Evolutionary conservation across 73 alveolate genomes (phyloP).

Genomic region (Paraurostyla sp.): DNA sequence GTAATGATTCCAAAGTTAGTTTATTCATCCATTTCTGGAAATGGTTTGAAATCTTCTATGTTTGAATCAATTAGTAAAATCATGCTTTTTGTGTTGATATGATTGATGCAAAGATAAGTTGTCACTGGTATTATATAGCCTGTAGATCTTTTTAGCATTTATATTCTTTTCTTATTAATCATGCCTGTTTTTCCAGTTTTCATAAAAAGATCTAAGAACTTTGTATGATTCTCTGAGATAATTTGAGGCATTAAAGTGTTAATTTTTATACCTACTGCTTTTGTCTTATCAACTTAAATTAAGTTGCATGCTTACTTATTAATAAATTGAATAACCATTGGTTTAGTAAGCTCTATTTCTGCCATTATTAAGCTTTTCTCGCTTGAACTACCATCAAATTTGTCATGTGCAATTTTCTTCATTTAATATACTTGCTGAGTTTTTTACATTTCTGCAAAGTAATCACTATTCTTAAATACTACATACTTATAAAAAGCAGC

Average conservation of each 20-base stretch:
- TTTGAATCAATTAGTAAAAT: not conserved
- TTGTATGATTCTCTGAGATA: not conserved
- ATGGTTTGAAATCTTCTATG: not conserved
- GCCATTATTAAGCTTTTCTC: slow-evolving; percentile 11
- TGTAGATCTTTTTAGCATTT: not conserved
- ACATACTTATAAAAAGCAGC: slow-evolving; percentile 18
- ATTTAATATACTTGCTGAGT: not conserved
- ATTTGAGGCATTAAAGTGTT: slow-evolving; percentile 26
- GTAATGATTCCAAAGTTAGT: not conserved
- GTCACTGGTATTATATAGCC: slow-evolving; percentile 23
- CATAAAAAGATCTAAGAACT: slow-evolving; percentile 14
- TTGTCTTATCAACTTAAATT: not conserved
- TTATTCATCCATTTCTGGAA: slow-evolving; percentile 1
- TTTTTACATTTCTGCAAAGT: not conserved
- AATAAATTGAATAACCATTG: slow-evolving; percentile 21
- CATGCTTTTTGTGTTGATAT: not conserved
- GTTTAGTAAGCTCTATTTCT: slow-evolving; percentile 16
- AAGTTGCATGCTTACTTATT: slow-evolving; percentile 27
- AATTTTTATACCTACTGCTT: slow-evolving; percentile 5
- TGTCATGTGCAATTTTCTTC: slow-evolving; percentile 18
- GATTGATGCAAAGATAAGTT: not conserved
- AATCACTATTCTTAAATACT: slow-evolving; percentile 16
- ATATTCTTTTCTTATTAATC: not conserved
- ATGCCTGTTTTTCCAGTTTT: not conserved
- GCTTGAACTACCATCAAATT: not conserved